Percentiles rank a stretch among this genome's conserved stretches.
These are phyloP conservation scores for Seiridium cupressi DNA, from an alignment of 2,329 filamentous ascomycete genomes.

Conservation along the genomic window DNA sequence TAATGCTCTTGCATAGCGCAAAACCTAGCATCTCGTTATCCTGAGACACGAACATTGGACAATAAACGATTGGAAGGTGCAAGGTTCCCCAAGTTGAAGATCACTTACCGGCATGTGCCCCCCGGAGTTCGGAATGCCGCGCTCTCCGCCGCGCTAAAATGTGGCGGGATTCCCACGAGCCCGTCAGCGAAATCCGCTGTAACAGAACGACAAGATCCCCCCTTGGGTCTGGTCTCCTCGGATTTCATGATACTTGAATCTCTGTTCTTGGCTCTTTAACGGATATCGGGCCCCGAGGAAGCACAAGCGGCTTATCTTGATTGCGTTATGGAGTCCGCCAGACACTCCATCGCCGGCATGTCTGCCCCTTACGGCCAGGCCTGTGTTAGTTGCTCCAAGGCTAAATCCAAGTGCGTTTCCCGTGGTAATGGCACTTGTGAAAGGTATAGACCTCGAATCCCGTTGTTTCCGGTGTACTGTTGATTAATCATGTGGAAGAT, in stretches of 20 bases:
- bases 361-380: conserved; percentile 6
- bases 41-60: no score
- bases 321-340: not conserved
- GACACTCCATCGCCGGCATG: not conserved
- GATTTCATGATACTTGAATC: not conserved
- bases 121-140: conserved; percentile 3
- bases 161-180: not conserved
- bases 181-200: not conserved
- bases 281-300: not conserved
- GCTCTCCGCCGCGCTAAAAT: not conserved
- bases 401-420: conserved; percentile 7
- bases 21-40: no score
- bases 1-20: no score
- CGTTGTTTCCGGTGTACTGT: no score
- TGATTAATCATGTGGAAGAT: not conserved
- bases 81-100: not conserved
- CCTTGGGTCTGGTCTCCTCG: not conserved
- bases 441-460: not conserved
- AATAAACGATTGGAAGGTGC: no score
- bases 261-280: not conserved
- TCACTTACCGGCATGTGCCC: not conserved
- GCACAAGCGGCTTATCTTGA: not conserved
- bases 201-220: not conserved
- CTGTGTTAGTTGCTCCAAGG: not conserved
- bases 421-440: not conserved